These are phyloP conservation scores for Penicillium palitans DNA, from an alignment of 2,329 filamentous ascomycete species.

Conservation along the genomic window DNA sequence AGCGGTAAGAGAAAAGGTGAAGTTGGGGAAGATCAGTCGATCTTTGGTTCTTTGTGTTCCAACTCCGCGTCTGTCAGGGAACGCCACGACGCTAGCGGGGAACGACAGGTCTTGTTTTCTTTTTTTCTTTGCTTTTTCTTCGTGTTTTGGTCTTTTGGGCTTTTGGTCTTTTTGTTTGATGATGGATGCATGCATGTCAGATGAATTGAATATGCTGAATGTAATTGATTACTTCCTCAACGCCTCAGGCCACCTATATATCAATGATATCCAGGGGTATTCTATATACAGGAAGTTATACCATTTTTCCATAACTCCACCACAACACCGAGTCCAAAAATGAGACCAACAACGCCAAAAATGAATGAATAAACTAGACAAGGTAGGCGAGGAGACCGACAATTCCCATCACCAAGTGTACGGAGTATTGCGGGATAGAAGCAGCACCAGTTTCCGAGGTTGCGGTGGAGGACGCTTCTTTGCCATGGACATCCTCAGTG, in stretches of 20 bases:
- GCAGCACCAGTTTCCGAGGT: constrained; percentile 23
- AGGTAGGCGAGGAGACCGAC: constrained; percentile 37
- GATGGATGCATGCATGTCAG: neutral
- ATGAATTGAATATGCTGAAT: neutral
- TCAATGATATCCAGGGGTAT: constrained; percentile 20
- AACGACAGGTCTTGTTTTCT: neutral
- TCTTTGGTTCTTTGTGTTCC: constrained; percentile 9
- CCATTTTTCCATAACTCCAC: constrained; percentile 4
- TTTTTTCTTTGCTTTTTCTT: neutral
- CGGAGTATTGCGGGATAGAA: constrained; percentile 31
- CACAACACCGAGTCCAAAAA: neutral
- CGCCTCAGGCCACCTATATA: constrained; percentile 15
- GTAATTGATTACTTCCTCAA: constrained; percentile 15
- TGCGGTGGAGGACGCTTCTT: constrained; percentile 15
- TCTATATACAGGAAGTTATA: constrained; percentile 26
- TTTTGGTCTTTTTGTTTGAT: too few species aligned
- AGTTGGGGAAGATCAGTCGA: constrained; percentile 4
- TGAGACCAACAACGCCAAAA: constrained; percentile 1
- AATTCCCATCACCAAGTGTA: constrained; percentile 34
- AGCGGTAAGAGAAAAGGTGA: neutral
- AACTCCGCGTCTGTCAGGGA: constrained; percentile 12
- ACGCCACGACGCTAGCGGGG: constrained; percentile 7
- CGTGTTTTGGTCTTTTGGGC: neutral
- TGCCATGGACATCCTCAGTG: constrained; percentile 12
- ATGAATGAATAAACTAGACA: constrained; percentile 18